These are phyloP conservation scores for Fusarium sp. DNA, from an alignment of 2,329 filamentous ascomycete species.

Conservation along the genomic window DNA sequence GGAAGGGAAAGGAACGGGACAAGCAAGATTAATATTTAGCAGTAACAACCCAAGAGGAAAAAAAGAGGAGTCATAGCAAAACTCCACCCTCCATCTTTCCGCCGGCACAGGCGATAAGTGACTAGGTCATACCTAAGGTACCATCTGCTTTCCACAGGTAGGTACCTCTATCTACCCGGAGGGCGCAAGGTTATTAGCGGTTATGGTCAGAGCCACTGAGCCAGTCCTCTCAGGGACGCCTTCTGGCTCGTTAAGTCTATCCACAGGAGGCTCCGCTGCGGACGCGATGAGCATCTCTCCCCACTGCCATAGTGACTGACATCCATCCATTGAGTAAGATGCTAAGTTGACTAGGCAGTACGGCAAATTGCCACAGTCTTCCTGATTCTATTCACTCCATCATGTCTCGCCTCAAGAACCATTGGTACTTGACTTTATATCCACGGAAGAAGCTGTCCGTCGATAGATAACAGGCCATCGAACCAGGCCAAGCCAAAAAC, in stretches of 20 bases:
- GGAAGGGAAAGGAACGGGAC: slow-evolving; percentile 21
- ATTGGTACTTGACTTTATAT: background rate
- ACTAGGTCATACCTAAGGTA: background rate
- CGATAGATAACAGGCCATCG: slow-evolving; percentile 22
- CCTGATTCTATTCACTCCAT: background rate
- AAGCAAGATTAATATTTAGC: slow-evolving; percentile 40
- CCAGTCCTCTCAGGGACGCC: slow-evolving; percentile 9
- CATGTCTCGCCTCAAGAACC: background rate
- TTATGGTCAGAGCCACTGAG: slow-evolving; percentile 20
- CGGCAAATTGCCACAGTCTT: background rate
- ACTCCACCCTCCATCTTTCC: slow-evolving; percentile 39
- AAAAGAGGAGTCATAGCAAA: slow-evolving; percentile 41
- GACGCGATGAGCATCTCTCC: slow-evolving; percentile 28
- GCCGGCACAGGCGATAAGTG: slow-evolving; percentile 37
- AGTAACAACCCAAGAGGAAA: slow-evolving; percentile 20
- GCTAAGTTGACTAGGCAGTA: background rate
- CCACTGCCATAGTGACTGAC: slow-evolving; percentile 24
- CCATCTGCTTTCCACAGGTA: background rate
- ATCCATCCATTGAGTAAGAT: slow-evolving; percentile 1
- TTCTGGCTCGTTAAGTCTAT: slow-evolving; percentile 29
- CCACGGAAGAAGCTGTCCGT: slow-evolving; percentile 15
- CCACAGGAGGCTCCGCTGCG: slow-evolving; percentile 40
- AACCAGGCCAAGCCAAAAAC: slow-evolving; percentile 10
- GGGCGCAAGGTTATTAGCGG: slow-evolving; percentile 41
- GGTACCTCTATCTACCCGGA: slow-evolving; percentile 13